phyloP scores from a whole-genome alignment of 2,329 filamentous ascomycete genomes.

The Botrytis squamosa region DNA sequence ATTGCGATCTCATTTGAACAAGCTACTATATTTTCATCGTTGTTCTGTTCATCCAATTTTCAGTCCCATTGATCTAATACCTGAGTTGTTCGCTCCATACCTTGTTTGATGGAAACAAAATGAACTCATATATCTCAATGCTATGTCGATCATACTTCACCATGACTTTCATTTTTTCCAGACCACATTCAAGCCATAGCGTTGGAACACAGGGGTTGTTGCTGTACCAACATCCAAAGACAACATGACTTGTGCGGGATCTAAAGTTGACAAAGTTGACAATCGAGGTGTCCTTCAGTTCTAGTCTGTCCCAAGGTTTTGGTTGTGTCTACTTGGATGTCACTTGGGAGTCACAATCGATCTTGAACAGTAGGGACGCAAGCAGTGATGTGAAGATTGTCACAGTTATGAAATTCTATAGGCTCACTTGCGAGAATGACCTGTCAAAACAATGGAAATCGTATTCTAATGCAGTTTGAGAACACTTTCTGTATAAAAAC shows the following conservation, averaged over 20 bases:
- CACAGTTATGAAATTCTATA: background rate
- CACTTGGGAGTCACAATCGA: background rate
- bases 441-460: background rate
- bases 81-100: background rate
- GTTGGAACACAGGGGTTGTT: background rate
- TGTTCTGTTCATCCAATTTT: background rate
- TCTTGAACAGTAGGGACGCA: background rate
- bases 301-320: fast-evolving
- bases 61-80: background rate
- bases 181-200: background rate
- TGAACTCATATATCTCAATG: background rate
- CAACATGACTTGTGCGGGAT: background rate
- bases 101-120: background rate
- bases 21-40: background rate
- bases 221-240: background rate
- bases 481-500: background rate
- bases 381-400: background rate
- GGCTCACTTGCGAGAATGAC: background rate
- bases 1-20: background rate
- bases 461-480: background rate
- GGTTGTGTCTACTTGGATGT: background rate
- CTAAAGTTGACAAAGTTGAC: background rate
- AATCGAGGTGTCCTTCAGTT: background rate
- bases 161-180: background rate
- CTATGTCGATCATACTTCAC: background rate